phyloP scores from a whole-genome alignment of 768 basidiomycete species.

The Xerocomus spinulosus region DNA sequence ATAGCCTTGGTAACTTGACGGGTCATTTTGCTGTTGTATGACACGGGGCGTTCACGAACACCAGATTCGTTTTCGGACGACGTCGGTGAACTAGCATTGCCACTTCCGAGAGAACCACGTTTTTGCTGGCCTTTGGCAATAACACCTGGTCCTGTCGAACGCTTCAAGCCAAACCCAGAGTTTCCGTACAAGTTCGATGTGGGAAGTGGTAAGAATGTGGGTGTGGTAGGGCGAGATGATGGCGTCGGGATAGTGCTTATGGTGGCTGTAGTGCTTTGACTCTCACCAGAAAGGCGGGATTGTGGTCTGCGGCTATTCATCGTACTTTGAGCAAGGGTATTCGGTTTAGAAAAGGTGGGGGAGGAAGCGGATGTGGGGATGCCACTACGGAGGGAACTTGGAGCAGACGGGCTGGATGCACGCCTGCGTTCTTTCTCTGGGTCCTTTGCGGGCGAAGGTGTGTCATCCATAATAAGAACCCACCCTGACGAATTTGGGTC shows the following conservation, averaged over 20 bases:
- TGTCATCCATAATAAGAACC: conserved; percentile 89
- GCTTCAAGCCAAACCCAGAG: conserved; percentile 48
- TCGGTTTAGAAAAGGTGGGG: conserved; percentile 41
- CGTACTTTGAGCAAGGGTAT: conserved; percentile 40
- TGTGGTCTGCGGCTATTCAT: conserved; percentile 58
- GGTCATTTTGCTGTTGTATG: conserved; percentile 24
- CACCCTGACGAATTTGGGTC: conserved; percentile 69
- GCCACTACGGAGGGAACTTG: conserved; percentile 48
- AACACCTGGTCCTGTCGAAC: conserved; percentile 49
- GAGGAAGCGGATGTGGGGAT: conserved; percentile 44
- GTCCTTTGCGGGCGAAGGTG: conserved; percentile 62
- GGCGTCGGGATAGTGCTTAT: conserved; percentile 62
- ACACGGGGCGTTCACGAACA: conserved; percentile 25
- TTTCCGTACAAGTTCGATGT: conserved; percentile 46
- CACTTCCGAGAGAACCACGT: conserved; percentile 59
- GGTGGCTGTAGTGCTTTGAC: conserved; percentile 50
- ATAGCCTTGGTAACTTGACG: conserved; percentile 31
- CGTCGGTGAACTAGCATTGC: conserved; percentile 28
- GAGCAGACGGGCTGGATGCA: conserved; percentile 57
- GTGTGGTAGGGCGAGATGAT: conserved; percentile 67
- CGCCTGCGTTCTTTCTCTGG: conserved; percentile 54
- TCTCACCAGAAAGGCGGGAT: conserved; percentile 68
- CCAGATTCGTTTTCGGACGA: conserved; percentile 26
- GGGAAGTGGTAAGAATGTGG: conserved; percentile 73
- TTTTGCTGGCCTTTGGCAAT: conserved; percentile 45